Percentiles rank a stretch among this genome's conserved stretches.
Conservation (phyloP, 495 filamentous ascomycete genomes). For the Aspergillus saccharolyticus region DNA sequence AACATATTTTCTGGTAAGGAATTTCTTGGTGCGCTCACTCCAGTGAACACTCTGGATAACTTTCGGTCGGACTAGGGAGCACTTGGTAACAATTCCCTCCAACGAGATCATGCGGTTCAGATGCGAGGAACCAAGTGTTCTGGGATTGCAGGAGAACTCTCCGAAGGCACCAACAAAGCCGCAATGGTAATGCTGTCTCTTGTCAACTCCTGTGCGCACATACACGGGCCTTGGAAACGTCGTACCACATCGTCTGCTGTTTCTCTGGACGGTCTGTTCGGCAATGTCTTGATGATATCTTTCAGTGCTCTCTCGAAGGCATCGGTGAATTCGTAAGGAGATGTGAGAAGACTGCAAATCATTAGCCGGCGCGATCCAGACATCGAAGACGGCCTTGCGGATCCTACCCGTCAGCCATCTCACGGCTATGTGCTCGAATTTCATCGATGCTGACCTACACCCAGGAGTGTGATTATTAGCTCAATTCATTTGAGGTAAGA, state of each 20-base stretch:
- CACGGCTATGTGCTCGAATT: constrained; percentile 81
- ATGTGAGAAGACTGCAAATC: constrained; percentile 57
- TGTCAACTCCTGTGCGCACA: constrained; percentile 13
- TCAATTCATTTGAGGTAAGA: neutral
- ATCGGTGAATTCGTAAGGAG: constrained; percentile 80
- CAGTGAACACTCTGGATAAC: constrained; percentile 97
- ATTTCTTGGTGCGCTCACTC: constrained; percentile 77
- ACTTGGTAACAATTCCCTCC: constrained; percentile 96
- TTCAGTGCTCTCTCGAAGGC: constrained; percentile 89
- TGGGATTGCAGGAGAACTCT: constrained; percentile 88
- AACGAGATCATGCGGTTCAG: constrained; percentile 96
- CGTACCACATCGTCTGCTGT: constrained; percentile 57
- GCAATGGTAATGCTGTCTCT: constrained; percentile 72
- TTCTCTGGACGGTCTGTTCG: constrained; percentile 56
- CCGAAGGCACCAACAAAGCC: constrained; percentile 94
- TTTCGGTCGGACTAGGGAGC: constrained; percentile 91
- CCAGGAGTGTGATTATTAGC: neutral
- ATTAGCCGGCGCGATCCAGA: constrained; percentile 6
- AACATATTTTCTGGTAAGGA: constrained; percentile 77
- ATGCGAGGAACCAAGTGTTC: constrained; percentile 80
- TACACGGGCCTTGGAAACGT: neutral
- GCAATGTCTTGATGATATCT: constrained; percentile 73
- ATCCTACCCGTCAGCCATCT: constrained; percentile 74
- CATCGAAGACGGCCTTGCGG: no score
- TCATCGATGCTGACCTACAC: constrained; percentile 87